Conservation (phyloP, 2,329 filamentous ascomycete species). For the Colletotrichum cuscutae region DNA sequence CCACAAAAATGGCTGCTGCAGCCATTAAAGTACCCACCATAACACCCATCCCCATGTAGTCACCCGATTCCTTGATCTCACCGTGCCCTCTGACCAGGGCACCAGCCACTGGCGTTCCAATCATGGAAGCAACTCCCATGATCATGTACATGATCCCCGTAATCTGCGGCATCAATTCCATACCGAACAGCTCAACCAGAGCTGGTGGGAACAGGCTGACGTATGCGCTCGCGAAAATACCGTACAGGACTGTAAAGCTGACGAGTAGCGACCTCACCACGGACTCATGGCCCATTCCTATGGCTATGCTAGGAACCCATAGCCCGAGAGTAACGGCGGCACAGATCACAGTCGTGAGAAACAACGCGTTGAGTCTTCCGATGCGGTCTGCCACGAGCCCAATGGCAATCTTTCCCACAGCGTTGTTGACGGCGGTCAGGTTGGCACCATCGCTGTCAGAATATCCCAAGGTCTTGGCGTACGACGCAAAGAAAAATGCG, state of each 20-base stretch:
- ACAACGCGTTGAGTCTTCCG: slow-evolving; percentile 50
- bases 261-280: neutral
- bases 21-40: neutral
- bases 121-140: neutral
- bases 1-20: neutral
- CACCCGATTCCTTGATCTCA: neutral
- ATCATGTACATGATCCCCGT: neutral
- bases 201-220: neutral
- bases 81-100: neutral
- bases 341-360: slow-evolving; percentile 39
- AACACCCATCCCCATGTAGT: neutral
- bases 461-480: slow-evolving; percentile 43
- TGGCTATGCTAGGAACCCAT: neutral
- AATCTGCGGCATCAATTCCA: neutral
- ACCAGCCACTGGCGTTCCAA: neutral
- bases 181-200: neutral
- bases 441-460: slow-evolving; percentile 46
- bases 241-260: neutral
- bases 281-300: neutral
- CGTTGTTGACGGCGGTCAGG: slow-evolving; percentile 51
- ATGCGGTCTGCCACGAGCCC: slow-evolving; percentile 49
- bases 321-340: neutral
- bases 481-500: neutral
- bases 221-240: neutral
- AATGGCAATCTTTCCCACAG: slow-evolving; percentile 48